Conservation (phyloP, 192 early-diverging fungal species). For the Bifiguratus adelaidae region DNA sequence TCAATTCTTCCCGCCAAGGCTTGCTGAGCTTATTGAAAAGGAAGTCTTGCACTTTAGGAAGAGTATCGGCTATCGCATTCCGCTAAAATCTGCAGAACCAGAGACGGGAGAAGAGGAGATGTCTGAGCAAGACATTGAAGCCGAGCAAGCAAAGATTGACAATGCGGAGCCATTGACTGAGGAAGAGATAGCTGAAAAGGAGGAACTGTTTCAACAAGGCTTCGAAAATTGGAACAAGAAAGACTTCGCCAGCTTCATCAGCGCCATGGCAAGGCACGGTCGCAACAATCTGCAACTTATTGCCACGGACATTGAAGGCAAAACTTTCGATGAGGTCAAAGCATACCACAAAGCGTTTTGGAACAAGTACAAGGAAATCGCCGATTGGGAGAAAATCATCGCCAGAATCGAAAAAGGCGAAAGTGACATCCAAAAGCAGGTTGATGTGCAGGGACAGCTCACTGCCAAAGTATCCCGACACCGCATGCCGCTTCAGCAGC, state of each 20-base stretch:
- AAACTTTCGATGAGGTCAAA: slow-evolving; percentile 76
- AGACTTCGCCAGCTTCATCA: slow-evolving; percentile 82
- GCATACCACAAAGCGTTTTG: slow-evolving; percentile 84
- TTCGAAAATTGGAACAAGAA: slow-evolving; percentile 88
- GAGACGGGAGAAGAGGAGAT: slow-evolving; percentile 10
- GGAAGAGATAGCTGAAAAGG: slow-evolving; percentile 75
- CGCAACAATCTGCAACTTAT: slow-evolving; percentile 64
- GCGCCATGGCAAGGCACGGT: slow-evolving; percentile 79
- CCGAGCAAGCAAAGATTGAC: slow-evolving; percentile 81
- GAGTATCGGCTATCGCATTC: slow-evolving; percentile 60
- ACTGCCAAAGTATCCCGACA: slow-evolving; percentile 64
- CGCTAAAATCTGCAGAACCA: slow-evolving; percentile 27
- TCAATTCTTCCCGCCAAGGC: slow-evolving; percentile 82
- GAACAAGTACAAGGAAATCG: slow-evolving; percentile 68
- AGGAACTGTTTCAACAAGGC: slow-evolving; percentile 48
- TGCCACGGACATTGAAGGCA: slow-evolving; percentile 85
- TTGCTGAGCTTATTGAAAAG: slow-evolving; percentile 72
- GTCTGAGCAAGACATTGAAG: slow-evolving; percentile 51
- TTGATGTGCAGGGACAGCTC: slow-evolving; percentile 76
- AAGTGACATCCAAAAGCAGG: slow-evolving; percentile 59
- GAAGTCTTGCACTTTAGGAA: slow-evolving; percentile 70
- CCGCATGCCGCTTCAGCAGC: slow-evolving; percentile 75
- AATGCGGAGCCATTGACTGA: slow-evolving; percentile 83
- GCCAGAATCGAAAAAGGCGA: slow-evolving; percentile 87
- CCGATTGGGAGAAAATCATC: slow-evolving; percentile 78